Base-by-base conservation (phyloP, 2,329 filamentous ascomycete species). In the Clonostachys sp. region DNA sequence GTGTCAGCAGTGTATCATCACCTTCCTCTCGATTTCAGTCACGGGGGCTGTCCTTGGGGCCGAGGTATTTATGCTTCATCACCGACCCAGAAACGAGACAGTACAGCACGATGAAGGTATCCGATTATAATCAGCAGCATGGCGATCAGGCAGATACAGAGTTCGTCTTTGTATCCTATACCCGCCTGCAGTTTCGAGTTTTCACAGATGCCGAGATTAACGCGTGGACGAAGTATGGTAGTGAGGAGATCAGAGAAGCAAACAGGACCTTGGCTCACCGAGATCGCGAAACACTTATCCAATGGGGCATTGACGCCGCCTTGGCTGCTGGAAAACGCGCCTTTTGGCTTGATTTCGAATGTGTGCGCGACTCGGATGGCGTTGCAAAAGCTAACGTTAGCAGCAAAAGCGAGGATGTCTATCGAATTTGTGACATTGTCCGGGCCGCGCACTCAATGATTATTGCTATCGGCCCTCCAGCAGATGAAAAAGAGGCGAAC, bases 391-490 rank as follows among this genome's bases (percentile, higher is more conserved):
- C 50, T 54, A n/a, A n/a, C n/a, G n/a, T n/a, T n/a, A 65, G 48
- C 1, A 53, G 48, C 40, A 45, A 42, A 12, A 52, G 48, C 39
- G 53, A 52, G n/a, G 53, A 53, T 16, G 66, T 74, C 2, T 72
- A 71, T 46, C 61, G 67, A 7, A 74, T 74, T 41, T 67, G 69
- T 48, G 72, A 75, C 48, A 64, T 74, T 5, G 65, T 73, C 7
- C 64, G 72, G 12, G 66, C 64, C 6, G 67, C 71, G 2, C 59
- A 67, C 13, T 66, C 64, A 2, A 53, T 75, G 17, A 63, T 66
- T 12, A 69, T 75, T 17, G 66, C 65, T 2, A 65, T 73, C 4
- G 66, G 66, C 4, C 55, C 53, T 2, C 30, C 46, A 2, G 20
- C 34, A 3, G 24, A 38, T 3, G 51, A 54, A 4, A 53, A 52